Conservation (phyloP, 2,329 filamentous ascomycete genomes). For the Pezicula radicicola region DNA sequence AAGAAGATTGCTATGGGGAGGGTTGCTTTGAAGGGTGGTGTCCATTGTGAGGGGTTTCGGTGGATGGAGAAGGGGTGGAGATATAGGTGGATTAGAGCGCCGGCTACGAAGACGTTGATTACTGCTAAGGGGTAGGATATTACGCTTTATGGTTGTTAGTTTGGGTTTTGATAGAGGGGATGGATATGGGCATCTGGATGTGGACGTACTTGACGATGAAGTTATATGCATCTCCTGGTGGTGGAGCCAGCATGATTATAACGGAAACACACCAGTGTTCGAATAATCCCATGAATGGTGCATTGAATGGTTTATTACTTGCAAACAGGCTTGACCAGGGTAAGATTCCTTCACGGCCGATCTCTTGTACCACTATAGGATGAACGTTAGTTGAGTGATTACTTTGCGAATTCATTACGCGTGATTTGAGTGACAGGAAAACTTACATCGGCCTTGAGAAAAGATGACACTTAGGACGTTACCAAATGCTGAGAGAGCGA, state of each 20-base stretch:
- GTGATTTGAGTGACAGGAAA: neutral
- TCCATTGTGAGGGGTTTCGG: slow-evolving; percentile 47
- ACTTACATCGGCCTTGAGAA: slow-evolving; percentile 54
- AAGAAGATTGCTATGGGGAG: slow-evolving; percentile 56
- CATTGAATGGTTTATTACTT: slow-evolving; percentile 61
- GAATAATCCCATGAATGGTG: slow-evolving; percentile 57
- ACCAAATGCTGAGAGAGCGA: slow-evolving; percentile 65
- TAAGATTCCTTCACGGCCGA: slow-evolving; percentile 63
- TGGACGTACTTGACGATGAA: slow-evolving; percentile 52
- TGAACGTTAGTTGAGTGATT: neutral
- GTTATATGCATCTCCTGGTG: slow-evolving; percentile 65
- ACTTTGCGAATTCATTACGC: too few relatives aligned
- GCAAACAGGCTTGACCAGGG: slow-evolving; percentile 62
- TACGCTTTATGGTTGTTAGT: slow-evolving; percentile 36
- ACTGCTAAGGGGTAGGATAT: slow-evolving; percentile 63
- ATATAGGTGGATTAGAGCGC: slow-evolving; percentile 51
- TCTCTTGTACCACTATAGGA: slow-evolving; percentile 53
- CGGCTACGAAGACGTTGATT: slow-evolving; percentile 52
- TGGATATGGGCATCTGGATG: too few relatives aligned
- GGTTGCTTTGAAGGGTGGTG: slow-evolving; percentile 51
- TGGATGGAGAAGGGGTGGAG: slow-evolving; percentile 42
- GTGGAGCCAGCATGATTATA: slow-evolving; percentile 64
- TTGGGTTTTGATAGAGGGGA: neutral
- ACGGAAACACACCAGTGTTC: slow-evolving; percentile 63
- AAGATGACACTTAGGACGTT: slow-evolving; percentile 68